These are phyloP conservation scores for Cordyceps sp. DNA, from an alignment of 2,329 filamentous ascomycete genomes.

Conservation along the genomic window DNA sequence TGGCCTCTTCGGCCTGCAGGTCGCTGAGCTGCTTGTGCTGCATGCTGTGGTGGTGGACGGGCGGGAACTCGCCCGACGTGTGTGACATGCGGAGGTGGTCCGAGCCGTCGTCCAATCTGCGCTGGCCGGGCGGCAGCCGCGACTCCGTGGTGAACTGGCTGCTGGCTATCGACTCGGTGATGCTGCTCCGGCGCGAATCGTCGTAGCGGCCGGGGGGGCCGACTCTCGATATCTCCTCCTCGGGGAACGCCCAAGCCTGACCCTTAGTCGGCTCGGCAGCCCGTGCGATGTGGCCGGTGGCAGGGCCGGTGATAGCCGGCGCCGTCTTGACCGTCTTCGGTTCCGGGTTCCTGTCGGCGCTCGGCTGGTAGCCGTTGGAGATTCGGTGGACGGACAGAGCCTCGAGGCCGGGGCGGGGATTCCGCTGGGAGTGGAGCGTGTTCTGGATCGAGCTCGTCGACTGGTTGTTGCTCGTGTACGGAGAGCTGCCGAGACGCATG, in stretches of 20 bases:
- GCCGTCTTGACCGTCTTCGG: conserved; percentile 45
- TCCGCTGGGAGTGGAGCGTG: conserved; percentile 49
- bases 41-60: conserved; percentile 57
- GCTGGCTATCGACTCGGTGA: conserved; percentile 62
- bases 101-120: conserved; percentile 49
- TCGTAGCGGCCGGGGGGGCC: conserved; percentile 27
- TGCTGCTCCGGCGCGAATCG: conserved; percentile 57
- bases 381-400: conserved; percentile 39
- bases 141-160: conserved; percentile 67
- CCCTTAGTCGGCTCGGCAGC: conserved; percentile 69
- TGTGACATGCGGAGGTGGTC: conserved; percentile 31
- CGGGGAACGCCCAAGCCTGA: conserved; percentile 71
- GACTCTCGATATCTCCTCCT: conserved; percentile 44
- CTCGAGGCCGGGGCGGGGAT: conserved; percentile 36
- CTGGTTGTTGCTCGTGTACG: conserved; percentile 62
- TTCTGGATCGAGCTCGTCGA: conserved; percentile 62
- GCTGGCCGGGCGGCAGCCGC: conserved; percentile 52
- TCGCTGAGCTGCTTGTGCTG: conserved; percentile 58
- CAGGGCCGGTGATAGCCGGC: conserved; percentile 60
- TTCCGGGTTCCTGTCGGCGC: conserved; percentile 39
- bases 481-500: conserved; percentile 48
- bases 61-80: conserved; percentile 36
- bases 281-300: conserved; percentile 45
- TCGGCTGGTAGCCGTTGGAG: conserved; percentile 49
- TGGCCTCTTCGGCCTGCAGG: conserved; percentile 41